Percentiles rank a stretch among this genome's conserved stretches.
Evolutionary conservation across 2,329 filamentous ascomycete species (phyloP).

Genomic region (Paracorniculantispora psalliotae): DNA sequence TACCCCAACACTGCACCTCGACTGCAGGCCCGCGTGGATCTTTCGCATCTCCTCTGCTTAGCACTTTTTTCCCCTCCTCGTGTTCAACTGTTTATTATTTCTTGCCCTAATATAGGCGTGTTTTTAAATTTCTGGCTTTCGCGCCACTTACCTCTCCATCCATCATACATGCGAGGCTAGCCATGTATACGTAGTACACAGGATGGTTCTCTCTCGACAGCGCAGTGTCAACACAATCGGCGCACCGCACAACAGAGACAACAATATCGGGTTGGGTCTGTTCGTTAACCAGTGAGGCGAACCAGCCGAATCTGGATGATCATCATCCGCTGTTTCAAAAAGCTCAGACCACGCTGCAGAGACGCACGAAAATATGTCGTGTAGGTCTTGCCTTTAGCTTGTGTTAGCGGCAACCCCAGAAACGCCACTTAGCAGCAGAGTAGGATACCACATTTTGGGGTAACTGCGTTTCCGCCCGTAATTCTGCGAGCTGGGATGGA

Average conservation of each 20-base stretch:
- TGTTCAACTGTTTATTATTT: too few species aligned
- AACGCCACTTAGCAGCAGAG: neutral
- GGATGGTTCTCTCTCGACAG: too few species aligned
- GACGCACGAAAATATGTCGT: constrained; percentile 1
- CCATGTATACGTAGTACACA: too few species aligned
- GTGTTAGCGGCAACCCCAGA: neutral
- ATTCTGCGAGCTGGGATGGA: neutral
- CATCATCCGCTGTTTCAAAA: neutral
- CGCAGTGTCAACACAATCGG: too few species aligned
- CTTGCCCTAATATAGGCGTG: too few species aligned
- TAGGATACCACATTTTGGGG: neutral
- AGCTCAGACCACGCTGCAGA: neutral
- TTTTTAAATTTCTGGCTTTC: too few species aligned
- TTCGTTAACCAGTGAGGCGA: too few species aligned
- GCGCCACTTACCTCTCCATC: too few species aligned
- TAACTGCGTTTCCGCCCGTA: neutral
- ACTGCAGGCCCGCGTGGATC: neutral
- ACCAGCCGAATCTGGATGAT: neutral
- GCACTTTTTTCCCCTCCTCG: neutral
- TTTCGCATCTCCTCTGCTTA: neutral
- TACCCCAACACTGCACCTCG: constrained; percentile 8
- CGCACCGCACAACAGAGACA: too few species aligned
- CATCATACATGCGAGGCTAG: too few species aligned
- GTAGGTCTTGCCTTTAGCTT: neutral
- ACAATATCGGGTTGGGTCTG: too few species aligned